Conservation (phyloP, 2,329 filamentous ascomycete species). For the Ceratocystis diversiconidia region DNA sequence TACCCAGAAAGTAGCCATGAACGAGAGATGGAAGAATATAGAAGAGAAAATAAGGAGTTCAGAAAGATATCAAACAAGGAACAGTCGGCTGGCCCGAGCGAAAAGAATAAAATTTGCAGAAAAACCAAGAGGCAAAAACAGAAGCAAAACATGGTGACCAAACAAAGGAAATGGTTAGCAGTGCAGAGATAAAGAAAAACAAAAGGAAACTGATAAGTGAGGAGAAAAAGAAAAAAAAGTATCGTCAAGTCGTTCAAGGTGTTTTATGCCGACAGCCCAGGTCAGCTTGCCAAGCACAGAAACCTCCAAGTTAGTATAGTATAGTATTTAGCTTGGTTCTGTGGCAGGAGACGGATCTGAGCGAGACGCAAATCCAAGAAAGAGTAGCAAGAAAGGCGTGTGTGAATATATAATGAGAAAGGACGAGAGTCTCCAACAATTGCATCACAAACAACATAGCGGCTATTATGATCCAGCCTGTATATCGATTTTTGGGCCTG, state of each 20-base stretch:
- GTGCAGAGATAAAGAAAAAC: neutral
- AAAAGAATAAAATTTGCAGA: neutral
- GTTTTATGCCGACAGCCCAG: conserved; percentile 10
- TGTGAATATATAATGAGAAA: neutral
- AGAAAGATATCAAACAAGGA: conserved; percentile 10
- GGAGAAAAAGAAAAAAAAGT: conserved; percentile 9
- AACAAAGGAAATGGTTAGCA: conserved; percentile 4
- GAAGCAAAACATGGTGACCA: conserved; percentile 4
- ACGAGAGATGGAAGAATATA: neutral
- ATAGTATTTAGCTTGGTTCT: neutral
- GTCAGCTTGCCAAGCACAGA: conserved; percentile 6
- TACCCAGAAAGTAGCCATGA: conserved; percentile 2
- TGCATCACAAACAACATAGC: neutral
- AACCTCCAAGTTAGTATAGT: neutral
- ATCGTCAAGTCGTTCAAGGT: conserved; percentile 16
- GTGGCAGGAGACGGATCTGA: neutral
- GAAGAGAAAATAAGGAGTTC: neutral
- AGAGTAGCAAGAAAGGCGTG: conserved; percentile 5
- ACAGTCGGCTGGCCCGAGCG: conserved; percentile 6
- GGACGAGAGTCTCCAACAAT: neutral
- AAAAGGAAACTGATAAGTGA: conserved; percentile 4
- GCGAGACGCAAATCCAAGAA: conserved; percentile 10
- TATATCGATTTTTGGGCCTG: neutral
- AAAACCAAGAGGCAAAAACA: conserved; percentile 1
- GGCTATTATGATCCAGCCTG: neutral